Evolutionary conservation across 2,329 filamentous ascomycete genomes (phyloP).

Genomic region (Ilyonectria sp.): DNA sequence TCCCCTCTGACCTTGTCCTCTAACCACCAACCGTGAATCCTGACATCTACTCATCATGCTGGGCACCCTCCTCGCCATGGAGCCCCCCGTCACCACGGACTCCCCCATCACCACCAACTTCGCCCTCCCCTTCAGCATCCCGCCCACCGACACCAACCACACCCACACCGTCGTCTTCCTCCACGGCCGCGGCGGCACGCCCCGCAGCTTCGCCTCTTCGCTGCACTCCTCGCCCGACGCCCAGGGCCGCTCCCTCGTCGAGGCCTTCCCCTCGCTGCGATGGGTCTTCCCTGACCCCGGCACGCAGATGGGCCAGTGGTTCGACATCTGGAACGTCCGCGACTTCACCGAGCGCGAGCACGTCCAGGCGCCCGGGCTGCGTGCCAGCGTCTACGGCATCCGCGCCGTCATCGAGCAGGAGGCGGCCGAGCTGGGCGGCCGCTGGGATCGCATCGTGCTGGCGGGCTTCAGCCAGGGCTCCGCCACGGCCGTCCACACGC

Average conservation of each 20-base stretch:
- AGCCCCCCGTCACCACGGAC: conserved; percentile 14
- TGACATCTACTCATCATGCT: not conserved
- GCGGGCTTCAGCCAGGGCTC: conserved; percentile 64
- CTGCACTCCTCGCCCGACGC: conserved; percentile 51
- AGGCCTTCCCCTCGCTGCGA: conserved; percentile 60
- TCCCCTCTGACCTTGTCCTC: not conserved
- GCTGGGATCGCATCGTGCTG: conserved; percentile 57
- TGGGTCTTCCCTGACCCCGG: conserved; percentile 64
- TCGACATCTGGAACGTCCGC: conserved; percentile 62
- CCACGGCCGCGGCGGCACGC: conserved; percentile 60
- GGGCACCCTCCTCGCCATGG: not conserved
- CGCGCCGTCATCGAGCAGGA: conserved; percentile 53
- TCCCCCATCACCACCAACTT: conserved; percentile 26
- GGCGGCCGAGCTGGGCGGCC: conserved; percentile 53
- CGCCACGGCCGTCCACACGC: conserved; percentile 54
- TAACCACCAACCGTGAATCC: not conserved
- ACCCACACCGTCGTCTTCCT: conserved; percentile 62
- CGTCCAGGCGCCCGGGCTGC: conserved; percentile 58
- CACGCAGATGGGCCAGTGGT: conserved; percentile 61
- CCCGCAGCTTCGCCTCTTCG: conserved; percentile 49
- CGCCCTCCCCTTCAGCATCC: not conserved
- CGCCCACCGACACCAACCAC: conserved; percentile 44
- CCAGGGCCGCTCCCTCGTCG: conserved; percentile 49
- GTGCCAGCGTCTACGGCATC: conserved; percentile 54
- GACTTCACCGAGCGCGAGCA: conserved; percentile 60